These are phyloP conservation scores for Lichtheimia corymbifera DNA, from an alignment of 371 early-diverging fungal genomes.

Conservation along the genomic window DNA sequence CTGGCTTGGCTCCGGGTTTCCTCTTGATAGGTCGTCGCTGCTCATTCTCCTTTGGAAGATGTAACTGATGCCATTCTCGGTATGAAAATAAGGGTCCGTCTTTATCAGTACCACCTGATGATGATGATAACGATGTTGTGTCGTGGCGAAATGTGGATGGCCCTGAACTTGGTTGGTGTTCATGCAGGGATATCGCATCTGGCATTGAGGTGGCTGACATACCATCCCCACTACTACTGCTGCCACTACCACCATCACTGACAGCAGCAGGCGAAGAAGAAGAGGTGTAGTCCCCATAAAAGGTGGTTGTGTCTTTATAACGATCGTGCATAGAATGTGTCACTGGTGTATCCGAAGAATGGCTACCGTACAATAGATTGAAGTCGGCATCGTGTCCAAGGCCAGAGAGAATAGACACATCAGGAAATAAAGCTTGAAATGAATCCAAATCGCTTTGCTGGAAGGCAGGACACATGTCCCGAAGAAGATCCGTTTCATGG, in stretches of 20 bases:
- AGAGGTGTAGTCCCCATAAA: too few species aligned
- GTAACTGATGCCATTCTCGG: slow-evolving; percentile 40
- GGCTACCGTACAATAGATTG: slow-evolving; percentile 4
- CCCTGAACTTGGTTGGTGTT: not conserved
- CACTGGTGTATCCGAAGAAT: not conserved
- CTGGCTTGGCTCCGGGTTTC: slow-evolving; percentile 7
- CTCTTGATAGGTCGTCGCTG: slow-evolving; percentile 21
- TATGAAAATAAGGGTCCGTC: slow-evolving; percentile 27
- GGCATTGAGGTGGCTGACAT: not conserved
- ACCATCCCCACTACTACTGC: not conserved
- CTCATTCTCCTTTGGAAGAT: slow-evolving; percentile 26
- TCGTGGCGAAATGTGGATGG: not conserved
- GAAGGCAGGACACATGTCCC: slow-evolving; percentile 27
- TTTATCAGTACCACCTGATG: not conserved
- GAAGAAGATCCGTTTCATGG: slow-evolving; percentile 21
- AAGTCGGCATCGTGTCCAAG: slow-evolving; percentile 14
- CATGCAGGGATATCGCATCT: slow-evolving; percentile 6
- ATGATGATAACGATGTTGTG: not conserved
- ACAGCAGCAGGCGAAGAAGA: too few species aligned
- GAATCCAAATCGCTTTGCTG: slow-evolving; percentile 21
- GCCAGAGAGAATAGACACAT: slow-evolving; percentile 18
- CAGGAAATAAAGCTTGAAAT: slow-evolving; percentile 20
- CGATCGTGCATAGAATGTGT: not conserved
- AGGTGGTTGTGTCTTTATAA: not conserved
- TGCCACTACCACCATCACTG: not conserved